A percentile compares a stretch with the other conserved stretches of the same genome.
Conservation (phyloP, 2,329 filamentous ascomycete species). For the Clonostachys rosea region DNA sequence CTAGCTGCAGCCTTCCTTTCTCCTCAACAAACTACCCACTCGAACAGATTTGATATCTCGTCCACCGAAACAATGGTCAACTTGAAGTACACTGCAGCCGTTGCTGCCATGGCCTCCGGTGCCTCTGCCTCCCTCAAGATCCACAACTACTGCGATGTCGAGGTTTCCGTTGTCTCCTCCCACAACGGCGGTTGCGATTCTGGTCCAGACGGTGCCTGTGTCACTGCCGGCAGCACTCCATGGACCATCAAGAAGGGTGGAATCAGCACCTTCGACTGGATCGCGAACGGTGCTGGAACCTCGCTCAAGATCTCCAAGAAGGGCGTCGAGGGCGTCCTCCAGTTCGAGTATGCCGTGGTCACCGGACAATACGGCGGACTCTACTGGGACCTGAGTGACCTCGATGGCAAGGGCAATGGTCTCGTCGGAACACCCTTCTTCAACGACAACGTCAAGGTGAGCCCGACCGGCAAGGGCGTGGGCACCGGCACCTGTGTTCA, state of each 20-base stretch:
- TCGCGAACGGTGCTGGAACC: background rate
- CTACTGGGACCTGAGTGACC: constrained; percentile 5
- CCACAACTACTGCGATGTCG: no score
- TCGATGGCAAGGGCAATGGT: constrained; percentile 5
- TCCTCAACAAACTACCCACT: no score
- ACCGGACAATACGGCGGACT: background rate
- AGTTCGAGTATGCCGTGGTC: constrained; percentile 3
- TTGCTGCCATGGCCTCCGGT: no score
- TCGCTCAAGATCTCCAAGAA: constrained; percentile 5
- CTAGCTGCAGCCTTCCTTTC: no score
- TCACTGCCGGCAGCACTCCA: background rate
- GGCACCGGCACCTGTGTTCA: constrained; percentile 1
- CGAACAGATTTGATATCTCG: no score
- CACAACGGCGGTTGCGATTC: no score
- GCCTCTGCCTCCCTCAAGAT: no score
- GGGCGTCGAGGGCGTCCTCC: constrained; percentile 2
- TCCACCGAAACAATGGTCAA: no score
- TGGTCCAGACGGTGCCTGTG: background rate
- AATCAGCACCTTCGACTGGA: constrained; percentile 1
- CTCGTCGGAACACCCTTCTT: constrained; percentile 4
- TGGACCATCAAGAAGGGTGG: background rate
- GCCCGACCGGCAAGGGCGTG: constrained; percentile 2
- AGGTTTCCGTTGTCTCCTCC: no score
- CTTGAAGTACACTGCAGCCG: no score
- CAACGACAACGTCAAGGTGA: constrained; percentile 1